Base-by-base conservation (phyloP, 2,329 filamentous ascomycete genomes). In the Cercospora zeina region DNA sequence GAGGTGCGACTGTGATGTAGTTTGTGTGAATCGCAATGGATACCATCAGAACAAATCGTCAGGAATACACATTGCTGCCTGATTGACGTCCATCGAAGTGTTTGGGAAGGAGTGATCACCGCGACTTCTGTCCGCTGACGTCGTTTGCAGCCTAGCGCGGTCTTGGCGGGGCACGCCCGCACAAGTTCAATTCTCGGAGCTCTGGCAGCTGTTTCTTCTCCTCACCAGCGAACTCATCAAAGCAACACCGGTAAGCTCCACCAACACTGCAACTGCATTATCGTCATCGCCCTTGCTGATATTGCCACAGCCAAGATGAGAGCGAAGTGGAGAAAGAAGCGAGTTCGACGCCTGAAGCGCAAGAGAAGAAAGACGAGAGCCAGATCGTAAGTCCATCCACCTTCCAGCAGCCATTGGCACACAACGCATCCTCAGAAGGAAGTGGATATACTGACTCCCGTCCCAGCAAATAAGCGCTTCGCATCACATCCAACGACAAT, bases 251-350 rank as follows among this genome's bases (percentile, higher is more conserved):
- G 63, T 61, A 55, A 49, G 53, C 39, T 37, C 37, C 30, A 3
- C 36, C 27, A 30, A n/a, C 30, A 39, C 13, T 19, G 21, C 19
- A 19, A 21, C 31, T 42, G 50, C 47, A 42, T 45, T 21, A 11
- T 42, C n/a, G 27, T 6, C n/a, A n/a, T 4, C 6, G n/a, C n/a
- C n/a, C n/a, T n/a, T 45, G 66, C 66, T 66, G 42, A 68, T 58
- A 34, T 3, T 37, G 8, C 10, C 53, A 62, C 62, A 68, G 78
- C 79, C 73, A 82, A 80, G 80, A 88, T 89, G 87, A 89, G 93
- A 95, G 93, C 92, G 80, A 97, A 97, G 87, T 97, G 95, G 95
- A 95, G 93, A 87, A 99, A 99, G 90, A 99, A 99, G 93, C 88
- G 95, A 81, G 93, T 96, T 84, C 87, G 95, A 78, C 89, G 95